phyloP scores from a whole-genome alignment of 768 basidiomycete genomes.

The Suillus occidentalis region DNA sequence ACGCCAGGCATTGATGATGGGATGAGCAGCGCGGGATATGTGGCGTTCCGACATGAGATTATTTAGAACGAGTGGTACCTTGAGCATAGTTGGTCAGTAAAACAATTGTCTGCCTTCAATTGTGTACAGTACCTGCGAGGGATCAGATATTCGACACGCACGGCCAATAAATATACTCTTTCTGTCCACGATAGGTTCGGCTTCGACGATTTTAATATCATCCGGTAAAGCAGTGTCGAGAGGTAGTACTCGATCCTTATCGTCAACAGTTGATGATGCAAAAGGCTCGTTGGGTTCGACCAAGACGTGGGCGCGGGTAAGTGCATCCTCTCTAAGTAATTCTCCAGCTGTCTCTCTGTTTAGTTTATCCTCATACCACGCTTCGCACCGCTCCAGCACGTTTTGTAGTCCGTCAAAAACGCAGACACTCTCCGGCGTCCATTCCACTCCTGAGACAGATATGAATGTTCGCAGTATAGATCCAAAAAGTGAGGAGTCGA shows the following conservation, averaged over 20 bases:
- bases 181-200: slow-evolving; percentile 82
- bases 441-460: slow-evolving; percentile 75
- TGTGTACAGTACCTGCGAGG: slow-evolving; percentile 58
- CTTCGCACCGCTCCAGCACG: slow-evolving; percentile 61
- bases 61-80: slow-evolving; percentile 70
- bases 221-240: slow-evolving; percentile 43
- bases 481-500: slow-evolving; percentile 74
- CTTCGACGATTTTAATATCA: slow-evolving; percentile 64
- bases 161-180: slow-evolving; percentile 87
- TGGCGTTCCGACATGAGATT: slow-evolving; percentile 70
- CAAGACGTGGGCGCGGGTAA: slow-evolving; percentile 17
- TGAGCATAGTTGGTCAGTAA: background rate
- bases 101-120: slow-evolving; percentile 17
- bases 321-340: slow-evolving; percentile 53
- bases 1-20: slow-evolving; percentile 81
- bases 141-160: slow-evolving; percentile 77
- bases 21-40: slow-evolving; percentile 75
- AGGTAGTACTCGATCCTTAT: slow-evolving; percentile 6
- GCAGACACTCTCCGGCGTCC: slow-evolving; percentile 69
- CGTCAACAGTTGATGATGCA: background rate
- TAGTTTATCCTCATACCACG: slow-evolving; percentile 73
- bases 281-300: slow-evolving; percentile 13
- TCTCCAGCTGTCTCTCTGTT: slow-evolving; percentile 55
- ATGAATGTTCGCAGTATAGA: slow-evolving; percentile 79
- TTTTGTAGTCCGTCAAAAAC: slow-evolving; percentile 87